Evolutionary conservation across 2,329 filamentous ascomycete genomes (phyloP).

Genomic region (Chalara sp.): DNA sequence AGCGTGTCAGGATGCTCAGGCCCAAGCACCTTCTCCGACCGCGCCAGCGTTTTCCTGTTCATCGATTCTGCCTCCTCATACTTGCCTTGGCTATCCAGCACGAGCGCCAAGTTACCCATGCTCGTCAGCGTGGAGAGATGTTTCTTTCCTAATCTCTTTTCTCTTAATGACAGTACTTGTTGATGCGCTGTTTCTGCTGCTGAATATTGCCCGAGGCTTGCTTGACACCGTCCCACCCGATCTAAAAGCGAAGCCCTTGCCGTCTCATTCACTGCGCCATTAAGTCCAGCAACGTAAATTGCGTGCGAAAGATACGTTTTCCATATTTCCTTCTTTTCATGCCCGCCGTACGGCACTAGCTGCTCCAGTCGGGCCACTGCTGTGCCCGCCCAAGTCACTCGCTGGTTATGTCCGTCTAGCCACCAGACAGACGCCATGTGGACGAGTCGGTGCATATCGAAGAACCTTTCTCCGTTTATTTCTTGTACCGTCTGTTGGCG

Average conservation of each 20-base stretch:
- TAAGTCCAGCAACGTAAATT: not conserved
- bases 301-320: conserved; percentile 3
- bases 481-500: not conserved
- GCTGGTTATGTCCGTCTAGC: not conserved
- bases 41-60: not conserved
- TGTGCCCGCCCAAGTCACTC: not conserved
- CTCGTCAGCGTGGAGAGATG: not conserved
- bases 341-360: conserved; percentile 1
- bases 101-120: not conserved
- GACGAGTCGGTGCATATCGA: conserved; percentile 6
- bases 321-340: conserved; percentile 3
- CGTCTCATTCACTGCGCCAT: not conserved
- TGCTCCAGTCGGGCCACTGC: conserved; percentile 1
- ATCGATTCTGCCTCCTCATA: not conserved
- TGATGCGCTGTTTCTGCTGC: conserved; percentile 1
- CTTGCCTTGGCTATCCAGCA: conserved; percentile 1
- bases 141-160: not conserved
- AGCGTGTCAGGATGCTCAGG: conserved; percentile 3
- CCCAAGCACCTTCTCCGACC: conserved; percentile 1
- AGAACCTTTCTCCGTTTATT: not conserved
- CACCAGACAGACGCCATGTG: conserved; percentile 2
- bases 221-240: conserved; percentile 2
- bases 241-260: conserved; percentile 2
- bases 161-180: conserved; percentile 1
- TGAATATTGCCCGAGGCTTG: conserved; percentile 4